A percentile compares a stretch with the other conserved stretches of the same genome.
These are phyloP conservation scores for Candida sojae DNA, from an alignment of 1,139 yeast genomes.

Conservation along the genomic window DNA sequence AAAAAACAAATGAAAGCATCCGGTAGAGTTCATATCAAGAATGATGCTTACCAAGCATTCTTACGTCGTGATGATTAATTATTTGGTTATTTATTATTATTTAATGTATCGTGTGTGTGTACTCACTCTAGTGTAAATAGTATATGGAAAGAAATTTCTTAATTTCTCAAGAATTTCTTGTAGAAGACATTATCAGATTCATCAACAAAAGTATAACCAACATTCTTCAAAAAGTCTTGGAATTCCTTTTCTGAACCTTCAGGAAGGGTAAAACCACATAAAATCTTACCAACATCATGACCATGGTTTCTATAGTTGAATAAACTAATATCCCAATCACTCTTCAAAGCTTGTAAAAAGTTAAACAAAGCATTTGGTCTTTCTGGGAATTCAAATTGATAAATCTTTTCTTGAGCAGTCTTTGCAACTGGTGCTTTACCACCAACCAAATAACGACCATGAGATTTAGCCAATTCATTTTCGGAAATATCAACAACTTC, in stretches of 20 bases:
- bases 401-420: slow-evolving; percentile 65
- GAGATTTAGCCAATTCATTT: slow-evolving; percentile 93
- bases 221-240: slow-evolving; percentile 62
- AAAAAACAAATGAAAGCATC: slow-evolving; percentile 80
- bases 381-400: slow-evolving; percentile 93
- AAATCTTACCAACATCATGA: slow-evolving; percentile 86
- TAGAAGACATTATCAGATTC: slow-evolving; percentile 87
- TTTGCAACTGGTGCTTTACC: slow-evolving; percentile 51
- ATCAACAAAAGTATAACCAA: slow-evolving; percentile 78
- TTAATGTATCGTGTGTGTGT: no score
- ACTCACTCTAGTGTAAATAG: not conserved
- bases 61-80: slow-evolving; percentile 33
- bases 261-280: slow-evolving; percentile 89
- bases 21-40: slow-evolving; percentile 77
- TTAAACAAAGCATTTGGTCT: slow-evolving; percentile 90
- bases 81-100: slow-evolving; percentile 6
- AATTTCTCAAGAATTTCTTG: slow-evolving; percentile 59
- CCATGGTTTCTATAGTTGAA: slow-evolving; percentile 98
- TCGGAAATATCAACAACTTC: slow-evolving; percentile 83
- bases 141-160: not conserved
- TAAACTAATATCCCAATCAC: slow-evolving; percentile 87
- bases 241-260: slow-evolving; percentile 64
- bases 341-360: slow-evolving; percentile 70
- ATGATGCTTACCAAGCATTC: slow-evolving; percentile 83
- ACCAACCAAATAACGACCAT: slow-evolving; percentile 94